Evolutionary conservation across 345 rosid species (phyloP), one percentile per base, ranked within the genome.

Genomic region (Citropsis articulata): DNA sequence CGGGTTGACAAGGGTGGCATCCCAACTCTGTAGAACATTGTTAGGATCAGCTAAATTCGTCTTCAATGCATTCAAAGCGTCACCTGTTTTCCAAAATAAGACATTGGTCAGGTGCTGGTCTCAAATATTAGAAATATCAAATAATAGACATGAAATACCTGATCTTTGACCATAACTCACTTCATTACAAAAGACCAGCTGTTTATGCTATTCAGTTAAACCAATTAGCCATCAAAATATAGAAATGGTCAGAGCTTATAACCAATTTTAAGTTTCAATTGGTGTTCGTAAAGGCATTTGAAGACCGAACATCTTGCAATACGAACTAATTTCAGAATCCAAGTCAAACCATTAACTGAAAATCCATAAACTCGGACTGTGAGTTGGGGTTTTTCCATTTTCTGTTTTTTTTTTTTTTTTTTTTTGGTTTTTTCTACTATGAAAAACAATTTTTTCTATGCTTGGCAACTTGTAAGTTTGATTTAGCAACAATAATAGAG

Each of bases 11-110:
- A 88, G 91, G 75, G 94, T 88, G 45, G 96, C 35, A 84, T 91
- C 93, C 98, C 98, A 94, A 85, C 93, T 91, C 75, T 91, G 90
- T 64, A 94, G 84, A 75, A 90, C 88, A 59, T 83, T 90, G 79
- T 88, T 87, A 75, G 98, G 98, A 83, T 93, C 97, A 18, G 76
- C 78, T 69, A 95, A 84, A 81, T 82, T 89, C 68, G 79, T 80
- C 89, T 85, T 95, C 80, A 95, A 55, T 7, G 97, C 91, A 87
- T 87, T 91, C 83, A 95, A 80, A 50, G 97, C 98, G 75, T 93
- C 98, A 71, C 98, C 98, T 94, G 83, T 77, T 62, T 80, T 45
- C 72, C 80, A 61, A 66, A 73, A 65, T 33, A 4, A 48, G 42
- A 35, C 27, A 56, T 48, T 42, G 19, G 73, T 66, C 31, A 45